A percentile compares a stretch with the other conserved stretches of the same genome.
Evolutionary conservation across 2,329 filamentous ascomycete species (phyloP).

Genomic region (Colletotrichum chlorophyti): DNA sequence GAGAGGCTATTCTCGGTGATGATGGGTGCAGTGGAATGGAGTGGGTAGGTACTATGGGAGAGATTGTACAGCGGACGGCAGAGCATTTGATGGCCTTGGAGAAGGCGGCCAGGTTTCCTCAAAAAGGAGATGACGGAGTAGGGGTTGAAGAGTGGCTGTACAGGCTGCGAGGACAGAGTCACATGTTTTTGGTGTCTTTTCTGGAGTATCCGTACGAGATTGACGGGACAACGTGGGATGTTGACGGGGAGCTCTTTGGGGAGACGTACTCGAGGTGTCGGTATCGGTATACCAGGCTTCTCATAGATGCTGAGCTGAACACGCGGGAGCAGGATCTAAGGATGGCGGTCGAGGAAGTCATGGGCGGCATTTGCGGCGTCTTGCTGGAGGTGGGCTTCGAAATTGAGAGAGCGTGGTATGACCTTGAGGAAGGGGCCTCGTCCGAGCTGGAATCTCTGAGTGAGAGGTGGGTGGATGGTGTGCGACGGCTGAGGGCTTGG

Average conservation of each 20-base stretch:
- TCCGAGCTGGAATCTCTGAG: not conserved
- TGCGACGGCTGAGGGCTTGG: constrained; percentile 55
- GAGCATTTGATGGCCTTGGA: constrained; percentile 41
- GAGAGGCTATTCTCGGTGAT: constrained; percentile 15
- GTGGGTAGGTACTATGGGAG: constrained; percentile 48
- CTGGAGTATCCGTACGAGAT: constrained; percentile 48
- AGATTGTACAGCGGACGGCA: constrained; percentile 49
- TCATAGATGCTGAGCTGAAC: constrained; percentile 37
- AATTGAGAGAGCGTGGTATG: constrained; percentile 46
- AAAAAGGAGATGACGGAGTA: constrained; percentile 32
- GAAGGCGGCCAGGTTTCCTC: constrained; percentile 32
- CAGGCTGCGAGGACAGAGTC: constrained; percentile 44
- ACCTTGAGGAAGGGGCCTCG: constrained; percentile 32
- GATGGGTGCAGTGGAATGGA: constrained; percentile 47
- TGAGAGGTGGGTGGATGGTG: constrained; percentile 37
- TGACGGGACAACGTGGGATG: constrained; percentile 37
- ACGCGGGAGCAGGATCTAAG: constrained; percentile 45
- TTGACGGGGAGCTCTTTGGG: constrained; percentile 40
- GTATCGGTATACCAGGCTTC: constrained; percentile 46
- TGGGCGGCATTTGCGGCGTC: constrained; percentile 47
- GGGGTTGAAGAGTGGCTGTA: constrained; percentile 38
- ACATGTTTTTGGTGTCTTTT: constrained; percentile 51
- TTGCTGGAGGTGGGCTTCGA: constrained; percentile 49
- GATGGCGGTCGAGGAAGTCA: constrained; percentile 47
- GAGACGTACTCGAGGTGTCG: constrained; percentile 48